Evolutionary conservation across 2,329 filamentous ascomycete species (phyloP).

Genomic region (Penicillium crustosum): DNA sequence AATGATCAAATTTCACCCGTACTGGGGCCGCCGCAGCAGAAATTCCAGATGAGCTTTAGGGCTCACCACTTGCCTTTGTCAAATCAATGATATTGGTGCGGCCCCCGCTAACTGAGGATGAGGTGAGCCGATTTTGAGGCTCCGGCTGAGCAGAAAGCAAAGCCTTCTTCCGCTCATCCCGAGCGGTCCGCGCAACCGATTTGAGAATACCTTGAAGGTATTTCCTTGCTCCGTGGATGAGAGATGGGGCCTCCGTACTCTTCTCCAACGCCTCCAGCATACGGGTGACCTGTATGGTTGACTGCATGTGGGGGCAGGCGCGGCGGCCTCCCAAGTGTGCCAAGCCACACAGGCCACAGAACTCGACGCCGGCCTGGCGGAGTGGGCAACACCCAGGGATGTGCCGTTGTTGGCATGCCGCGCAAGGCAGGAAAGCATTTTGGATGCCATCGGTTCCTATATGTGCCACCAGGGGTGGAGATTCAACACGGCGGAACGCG

Average conservation of each 20-base stretch:
- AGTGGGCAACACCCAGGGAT: constrained; percentile 60
- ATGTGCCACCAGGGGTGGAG: constrained; percentile 9
- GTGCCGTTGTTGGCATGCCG: constrained; percentile 57
- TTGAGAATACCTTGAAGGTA: constrained; percentile 60
- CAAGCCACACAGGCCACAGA: constrained; percentile 64
- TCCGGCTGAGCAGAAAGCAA: background rate
- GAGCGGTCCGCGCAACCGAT: constrained; percentile 54
- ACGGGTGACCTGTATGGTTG: constrained; percentile 61
- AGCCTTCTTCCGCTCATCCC: constrained; percentile 30
- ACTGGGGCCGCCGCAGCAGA: background rate
- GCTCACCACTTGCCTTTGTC: background rate
- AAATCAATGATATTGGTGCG: background rate
- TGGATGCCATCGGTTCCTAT: constrained; percentile 21
- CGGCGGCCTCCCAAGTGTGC: constrained; percentile 58
- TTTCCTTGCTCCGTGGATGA: constrained; percentile 55
- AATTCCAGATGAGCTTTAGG: background rate
- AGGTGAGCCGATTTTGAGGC: background rate
- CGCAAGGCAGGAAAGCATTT: constrained; percentile 42
- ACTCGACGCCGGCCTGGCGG: constrained; percentile 58
- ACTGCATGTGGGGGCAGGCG: constrained; percentile 62
- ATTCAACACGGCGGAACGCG: constrained; percentile 41
- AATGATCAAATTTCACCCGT: background rate
- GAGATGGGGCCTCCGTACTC: constrained; percentile 55
- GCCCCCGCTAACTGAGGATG: background rate
- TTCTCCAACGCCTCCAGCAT: constrained; percentile 64